These are phyloP conservation scores for Picochlorum sp. DNA, from an alignment of 139 green algal genomes.

Conservation along the genomic window DNA sequence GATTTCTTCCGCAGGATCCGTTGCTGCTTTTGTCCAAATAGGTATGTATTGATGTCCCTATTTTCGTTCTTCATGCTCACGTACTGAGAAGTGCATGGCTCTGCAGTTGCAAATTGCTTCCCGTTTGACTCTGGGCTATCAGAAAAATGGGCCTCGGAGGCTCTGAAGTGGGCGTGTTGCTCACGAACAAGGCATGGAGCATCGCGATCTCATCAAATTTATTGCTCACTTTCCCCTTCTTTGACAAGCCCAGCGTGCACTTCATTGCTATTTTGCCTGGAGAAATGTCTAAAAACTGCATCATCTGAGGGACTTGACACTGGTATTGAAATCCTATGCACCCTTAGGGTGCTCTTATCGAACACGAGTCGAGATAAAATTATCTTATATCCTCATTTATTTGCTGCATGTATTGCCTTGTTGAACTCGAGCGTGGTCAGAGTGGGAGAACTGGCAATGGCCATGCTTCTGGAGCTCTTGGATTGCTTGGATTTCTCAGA, in stretches of 20 bases:
- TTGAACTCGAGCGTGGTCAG: slow-evolving; percentile 60
- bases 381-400: slow-evolving; percentile 78
- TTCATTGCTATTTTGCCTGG: slow-evolving; percentile 63
- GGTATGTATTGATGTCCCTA: background rate
- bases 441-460: slow-evolving; percentile 53
- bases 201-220: slow-evolving; percentile 68
- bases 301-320: slow-evolving; percentile 31
- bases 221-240: slow-evolving; percentile 60
- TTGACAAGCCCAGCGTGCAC: slow-evolving; percentile 50
- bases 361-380: slow-evolving; percentile 48
- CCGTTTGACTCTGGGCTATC: slow-evolving; percentile 47
- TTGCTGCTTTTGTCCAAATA: slow-evolving; percentile 40
- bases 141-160: slow-evolving; percentile 65
- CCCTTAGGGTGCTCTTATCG: slow-evolving; percentile 41
- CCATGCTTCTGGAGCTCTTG: slow-evolving; percentile 54
- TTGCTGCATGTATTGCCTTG: slow-evolving; percentile 62
- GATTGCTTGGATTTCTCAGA: slow-evolving; percentile 46
- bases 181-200: slow-evolving; percentile 49
- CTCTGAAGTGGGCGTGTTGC: slow-evolving; percentile 68
- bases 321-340: slow-evolving; percentile 31
- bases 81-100: background rate
- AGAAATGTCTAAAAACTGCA: slow-evolving; percentile 53
- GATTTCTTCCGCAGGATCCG: slow-evolving; percentile 22
- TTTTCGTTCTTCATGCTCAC: background rate
- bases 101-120: slow-evolving; percentile 24